A percentile compares a stretch with the other conserved stretches of the same genome.
phyloP scores from a whole-genome alignment of 1,139 yeast genomes.

The Zygosaccharomyces sapae region DNA sequence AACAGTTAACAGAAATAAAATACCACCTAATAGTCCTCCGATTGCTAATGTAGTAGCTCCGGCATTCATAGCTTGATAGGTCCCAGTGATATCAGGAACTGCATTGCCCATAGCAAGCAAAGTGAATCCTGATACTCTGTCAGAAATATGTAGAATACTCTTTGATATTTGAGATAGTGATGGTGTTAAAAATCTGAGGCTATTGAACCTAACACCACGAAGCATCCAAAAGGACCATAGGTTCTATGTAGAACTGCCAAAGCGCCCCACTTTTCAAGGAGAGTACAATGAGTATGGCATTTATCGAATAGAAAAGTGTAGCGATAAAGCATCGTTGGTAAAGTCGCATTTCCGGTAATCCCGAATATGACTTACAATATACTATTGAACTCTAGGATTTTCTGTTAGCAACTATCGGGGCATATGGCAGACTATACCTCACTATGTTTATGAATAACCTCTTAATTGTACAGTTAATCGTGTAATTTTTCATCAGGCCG shows the following conservation, averaged over 20 bases:
- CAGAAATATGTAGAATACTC: slow-evolving; percentile 53
- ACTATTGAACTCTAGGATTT: neutral
- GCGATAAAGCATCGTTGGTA: slow-evolving; percentile 16
- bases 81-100: slow-evolving; percentile 82
- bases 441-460: neutral
- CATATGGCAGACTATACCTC: neutral
- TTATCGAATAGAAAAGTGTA: slow-evolving; percentile 14
- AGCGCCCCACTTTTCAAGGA: slow-evolving; percentile 5
- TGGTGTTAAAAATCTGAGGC: slow-evolving; percentile 34
- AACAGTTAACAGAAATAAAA: slow-evolving; percentile 31
- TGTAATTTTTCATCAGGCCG: no score
- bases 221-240: slow-evolving; percentile 24
- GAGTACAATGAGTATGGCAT: slow-evolving; percentile 6
- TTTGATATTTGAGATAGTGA: slow-evolving; percentile 31
- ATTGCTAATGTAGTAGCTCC: slow-evolving; percentile 73
- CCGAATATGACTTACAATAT: neutral
- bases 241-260: slow-evolving; percentile 18
- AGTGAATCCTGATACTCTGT: slow-evolving; percentile 81
- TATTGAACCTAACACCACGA: slow-evolving; percentile 29
- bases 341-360: slow-evolving; percentile 5
- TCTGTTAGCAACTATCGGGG: neutral
- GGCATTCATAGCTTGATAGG: slow-evolving; percentile 71
- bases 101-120: slow-evolving; percentile 89
- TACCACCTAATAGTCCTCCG: slow-evolving; percentile 82
- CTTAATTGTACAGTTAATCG: neutral